Evolutionary conservation across 495 filamentous ascomycete species (phyloP).

Genomic region (Neurospora sp.): DNA sequence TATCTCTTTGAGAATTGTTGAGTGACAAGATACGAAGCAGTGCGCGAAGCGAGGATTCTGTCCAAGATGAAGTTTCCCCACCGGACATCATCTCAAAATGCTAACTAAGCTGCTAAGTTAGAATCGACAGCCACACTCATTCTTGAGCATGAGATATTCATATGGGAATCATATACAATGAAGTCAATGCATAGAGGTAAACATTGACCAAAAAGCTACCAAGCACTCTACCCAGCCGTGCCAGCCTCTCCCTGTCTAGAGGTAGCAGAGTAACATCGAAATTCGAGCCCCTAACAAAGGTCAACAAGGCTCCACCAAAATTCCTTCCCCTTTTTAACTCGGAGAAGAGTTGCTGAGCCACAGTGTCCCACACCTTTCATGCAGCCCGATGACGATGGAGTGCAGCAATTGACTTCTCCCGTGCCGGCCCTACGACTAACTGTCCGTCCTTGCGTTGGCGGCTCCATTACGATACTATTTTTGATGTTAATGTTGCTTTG

Average conservation of each 20-base stretch:
- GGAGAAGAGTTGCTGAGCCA: background rate
- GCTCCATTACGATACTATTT: background rate
- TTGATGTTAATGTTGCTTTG: background rate
- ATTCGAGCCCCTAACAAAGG: background rate
- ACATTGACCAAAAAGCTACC: background rate
- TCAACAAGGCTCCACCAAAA: background rate
- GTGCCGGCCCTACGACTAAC: background rate
- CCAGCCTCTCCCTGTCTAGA: background rate
- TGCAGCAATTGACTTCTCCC: background rate
- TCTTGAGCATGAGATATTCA: background rate
- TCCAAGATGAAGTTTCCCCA: background rate
- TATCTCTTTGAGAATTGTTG: background rate
- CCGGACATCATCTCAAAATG: background rate
- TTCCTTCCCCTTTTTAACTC: background rate
- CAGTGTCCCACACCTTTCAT: background rate
- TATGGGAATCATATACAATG: background rate
- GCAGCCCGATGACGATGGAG: background rate
- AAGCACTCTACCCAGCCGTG: background rate
- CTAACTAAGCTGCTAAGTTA: background rate
- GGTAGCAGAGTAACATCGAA: background rate
- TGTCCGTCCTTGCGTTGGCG: background rate
- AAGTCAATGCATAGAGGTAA: background rate
- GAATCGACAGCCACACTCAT: background rate
- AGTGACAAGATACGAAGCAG: background rate
- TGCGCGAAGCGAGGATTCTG: background rate